Evolutionary conservation across 495 filamentous ascomycete genomes (phyloP), one percentile per base, ranked within the genome.

Genomic region (Hyaloscypha finlandica): DNA sequence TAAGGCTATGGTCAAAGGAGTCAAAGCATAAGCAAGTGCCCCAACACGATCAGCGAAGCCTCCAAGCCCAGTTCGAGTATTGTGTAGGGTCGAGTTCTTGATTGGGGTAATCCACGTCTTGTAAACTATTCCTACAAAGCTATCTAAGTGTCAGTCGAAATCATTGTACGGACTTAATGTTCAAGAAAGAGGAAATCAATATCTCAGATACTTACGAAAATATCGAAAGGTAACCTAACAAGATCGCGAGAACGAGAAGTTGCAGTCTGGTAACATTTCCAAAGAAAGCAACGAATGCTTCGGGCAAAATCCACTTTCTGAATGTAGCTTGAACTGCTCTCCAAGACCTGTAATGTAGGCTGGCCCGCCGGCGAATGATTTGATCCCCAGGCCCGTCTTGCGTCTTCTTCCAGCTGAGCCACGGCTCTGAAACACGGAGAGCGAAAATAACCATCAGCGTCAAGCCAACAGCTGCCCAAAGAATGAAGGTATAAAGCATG

Each of bases 21-120:
- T 88, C 6, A 91, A 82, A 8, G 87, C 89, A 70, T 87, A 92
- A 5, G 89, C 89, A 0, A 90, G 72, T 14, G 84, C 80, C 9
- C 89, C 89, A 20, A 89, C 74, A 29, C 88, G 85, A 70, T 90
- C 84, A 0, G 83, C 75, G 81, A 84, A 91, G 5, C 85, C 84
- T 3, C 87, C 85, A 4, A 90, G 77, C 6, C 81, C 81, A 16
- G 81, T 83, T 20, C 88, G 81, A 1, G 83, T 89, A 71, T 88
- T 88, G 68, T 78, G 25, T 25, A 25, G 25, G 2, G 25, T 25
- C 25, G 25, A 25, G 25, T 25, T 25, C 25, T 25, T 25, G 25
- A 25, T 2, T 25, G 25, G 25, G 25, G 25, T 25, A 25, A 25
- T 25, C 25, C 25, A 25, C 25, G 25, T 25, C 25, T 25, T 25